These are phyloP conservation scores for Aspergillus arachidicola DNA, from an alignment of 2,329 filamentous ascomycete species.

Conservation along the genomic window DNA sequence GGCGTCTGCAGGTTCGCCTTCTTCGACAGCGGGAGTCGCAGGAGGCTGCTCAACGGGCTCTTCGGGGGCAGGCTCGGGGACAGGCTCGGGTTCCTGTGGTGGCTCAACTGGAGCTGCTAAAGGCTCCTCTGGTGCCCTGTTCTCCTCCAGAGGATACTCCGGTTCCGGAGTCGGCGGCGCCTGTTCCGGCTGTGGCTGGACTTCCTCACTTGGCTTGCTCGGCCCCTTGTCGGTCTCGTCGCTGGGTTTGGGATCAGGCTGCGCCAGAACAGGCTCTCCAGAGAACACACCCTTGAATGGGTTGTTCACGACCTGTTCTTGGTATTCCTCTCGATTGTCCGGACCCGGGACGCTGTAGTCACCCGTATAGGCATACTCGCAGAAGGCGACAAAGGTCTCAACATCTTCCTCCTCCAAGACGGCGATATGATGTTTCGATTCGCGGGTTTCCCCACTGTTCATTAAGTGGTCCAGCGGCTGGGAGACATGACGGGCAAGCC, in stretches of 20 bases:
- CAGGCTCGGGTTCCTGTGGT: background rate
- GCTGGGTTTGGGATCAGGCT: background rate
- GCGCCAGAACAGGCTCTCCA: slow-evolving; percentile 12
- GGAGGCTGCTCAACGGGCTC: background rate
- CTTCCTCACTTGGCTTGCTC: slow-evolving; percentile 6
- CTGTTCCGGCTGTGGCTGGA: slow-evolving; percentile 10
- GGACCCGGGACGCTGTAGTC: slow-evolving; percentile 46
- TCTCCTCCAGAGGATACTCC: background rate
- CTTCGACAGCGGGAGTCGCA: background rate
- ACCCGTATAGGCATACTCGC: slow-evolving; percentile 54
- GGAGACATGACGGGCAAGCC: slow-evolving; percentile 48
- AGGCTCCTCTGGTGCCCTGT: background rate
- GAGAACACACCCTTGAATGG: slow-evolving; percentile 18
- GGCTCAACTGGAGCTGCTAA: background rate
- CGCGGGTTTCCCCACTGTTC: slow-evolving; percentile 50
- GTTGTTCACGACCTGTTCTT: slow-evolving; percentile 18
- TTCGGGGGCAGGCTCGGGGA: background rate
- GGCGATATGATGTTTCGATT: slow-evolving; percentile 46
- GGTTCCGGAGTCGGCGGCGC: background rate
- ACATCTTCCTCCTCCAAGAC: slow-evolving; percentile 51
- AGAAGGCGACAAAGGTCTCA: slow-evolving; percentile 52
- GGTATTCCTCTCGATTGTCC: slow-evolving; percentile 24
- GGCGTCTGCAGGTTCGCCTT: slow-evolving; percentile 4
- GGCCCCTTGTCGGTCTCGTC: background rate
- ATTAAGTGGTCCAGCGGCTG: slow-evolving; percentile 47